Conservation (phyloP, 179 eudicot genomes). For the Vitellaria paradoxa region DNA sequence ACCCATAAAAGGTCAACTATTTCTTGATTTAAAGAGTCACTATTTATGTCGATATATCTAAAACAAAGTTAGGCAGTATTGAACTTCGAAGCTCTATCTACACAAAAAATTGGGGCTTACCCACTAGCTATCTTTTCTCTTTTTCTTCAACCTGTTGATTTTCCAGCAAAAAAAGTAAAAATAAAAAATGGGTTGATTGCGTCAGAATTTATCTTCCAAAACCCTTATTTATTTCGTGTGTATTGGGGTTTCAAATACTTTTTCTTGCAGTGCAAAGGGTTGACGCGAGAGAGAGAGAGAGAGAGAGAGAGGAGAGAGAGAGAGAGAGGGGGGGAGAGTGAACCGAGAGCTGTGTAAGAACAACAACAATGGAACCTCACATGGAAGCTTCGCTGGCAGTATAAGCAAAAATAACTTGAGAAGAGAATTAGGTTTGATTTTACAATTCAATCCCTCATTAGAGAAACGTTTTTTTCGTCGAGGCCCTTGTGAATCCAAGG, state of each 20-base stretch:
- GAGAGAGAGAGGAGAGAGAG: no score
- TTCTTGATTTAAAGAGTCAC: neutral
- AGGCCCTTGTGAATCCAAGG: no score
- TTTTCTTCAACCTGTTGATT: neutral
- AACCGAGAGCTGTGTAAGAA: neutral
- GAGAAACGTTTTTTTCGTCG: neutral
- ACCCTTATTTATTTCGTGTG: neutral
- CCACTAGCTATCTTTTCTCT: no score
- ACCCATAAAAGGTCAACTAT: conserved; percentile 44
- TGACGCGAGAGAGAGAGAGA: no score
- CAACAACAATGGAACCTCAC: neutral
- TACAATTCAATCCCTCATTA: neutral
- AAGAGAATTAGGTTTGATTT: neutral
- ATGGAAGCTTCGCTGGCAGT: conserved; percentile 17
- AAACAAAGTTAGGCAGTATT: neutral
- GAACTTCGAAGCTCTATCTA: neutral
- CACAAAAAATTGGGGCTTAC: neutral
- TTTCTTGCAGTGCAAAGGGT: neutral
- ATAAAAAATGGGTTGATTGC: neutral
- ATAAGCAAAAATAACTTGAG: neutral
- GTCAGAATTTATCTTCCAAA: neutral
- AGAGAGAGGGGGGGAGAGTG: no score
- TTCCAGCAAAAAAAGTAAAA: neutral
- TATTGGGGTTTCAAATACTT: conserved; percentile 2
- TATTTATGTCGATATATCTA: neutral